A percentile compares a stretch with the other conserved stretches of the same genome.
phyloP scores from a whole-genome alignment of 371 early-diverging fungal genomes.

The Funneliformis caledonium region DNA sequence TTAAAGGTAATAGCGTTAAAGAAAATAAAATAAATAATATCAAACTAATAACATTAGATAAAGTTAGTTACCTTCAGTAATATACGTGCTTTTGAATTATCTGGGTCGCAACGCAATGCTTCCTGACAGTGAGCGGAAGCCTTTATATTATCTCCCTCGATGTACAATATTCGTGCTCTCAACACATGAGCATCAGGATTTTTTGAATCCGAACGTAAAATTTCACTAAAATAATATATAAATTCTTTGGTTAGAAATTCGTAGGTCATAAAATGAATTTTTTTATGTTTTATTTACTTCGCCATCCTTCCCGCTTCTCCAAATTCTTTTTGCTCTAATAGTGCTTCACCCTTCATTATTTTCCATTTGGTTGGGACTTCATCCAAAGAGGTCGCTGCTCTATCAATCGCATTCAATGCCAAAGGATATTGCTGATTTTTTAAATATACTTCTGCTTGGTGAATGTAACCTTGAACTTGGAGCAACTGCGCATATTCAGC shows the following conservation, averaged over 20 bases:
- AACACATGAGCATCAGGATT: constrained; percentile 79
- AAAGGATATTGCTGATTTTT: constrained; percentile 60
- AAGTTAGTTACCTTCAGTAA: constrained; percentile 54
- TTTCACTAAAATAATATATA: constrained; percentile 46
- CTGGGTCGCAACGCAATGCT: constrained; percentile 82
- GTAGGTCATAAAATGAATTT: background rate
- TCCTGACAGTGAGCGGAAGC: constrained; percentile 66
- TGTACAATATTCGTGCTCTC: constrained; percentile 74
- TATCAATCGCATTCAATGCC: constrained; percentile 68
- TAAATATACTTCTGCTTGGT: constrained; percentile 62
- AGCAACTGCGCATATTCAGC: constrained; percentile 56
- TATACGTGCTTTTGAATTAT: constrained; percentile 69
- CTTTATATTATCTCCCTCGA: constrained; percentile 71
- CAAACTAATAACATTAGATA: background rate
- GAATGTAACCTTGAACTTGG: constrained; percentile 60
- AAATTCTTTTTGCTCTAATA: constrained; percentile 69
- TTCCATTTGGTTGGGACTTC: constrained; percentile 70
- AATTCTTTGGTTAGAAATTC: background rate
- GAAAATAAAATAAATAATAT: background rate
- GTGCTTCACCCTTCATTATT: constrained; percentile 71
- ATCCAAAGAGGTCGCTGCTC: constrained; percentile 66
- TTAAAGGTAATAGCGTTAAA: background rate
- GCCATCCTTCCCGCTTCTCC: constrained; percentile 70
- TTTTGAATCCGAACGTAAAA: constrained; percentile 65
- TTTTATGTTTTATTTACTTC: constrained; percentile 11